These are phyloP conservation scores for Limnanthes douglasii DNA, from an alignment of 345 rosid genomes.

Conservation along the genomic window DNA sequence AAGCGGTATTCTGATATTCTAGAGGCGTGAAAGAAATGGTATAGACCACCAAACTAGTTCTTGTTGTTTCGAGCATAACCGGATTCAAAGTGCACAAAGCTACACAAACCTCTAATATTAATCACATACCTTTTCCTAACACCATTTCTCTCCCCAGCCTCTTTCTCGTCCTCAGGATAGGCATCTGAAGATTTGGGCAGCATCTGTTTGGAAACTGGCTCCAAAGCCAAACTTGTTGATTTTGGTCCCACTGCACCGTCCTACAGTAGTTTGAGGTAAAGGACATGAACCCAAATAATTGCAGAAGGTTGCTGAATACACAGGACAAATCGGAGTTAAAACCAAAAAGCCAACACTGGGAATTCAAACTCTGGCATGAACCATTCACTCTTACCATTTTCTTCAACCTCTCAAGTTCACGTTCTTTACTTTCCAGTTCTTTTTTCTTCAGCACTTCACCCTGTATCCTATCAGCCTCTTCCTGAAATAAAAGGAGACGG, in stretches of 20 bases:
- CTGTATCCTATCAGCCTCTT: conserved; percentile 38
- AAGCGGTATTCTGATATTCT: no score
- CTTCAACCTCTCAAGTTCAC: conserved; percentile 30
- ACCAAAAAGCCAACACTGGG: conserved; percentile 25
- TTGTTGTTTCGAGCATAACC: no score
- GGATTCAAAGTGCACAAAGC: no score
- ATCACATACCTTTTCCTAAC: conserved; percentile 41
- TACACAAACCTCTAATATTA: no score
- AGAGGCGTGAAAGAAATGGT: no score
- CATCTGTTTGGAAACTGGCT: conserved; percentile 17
- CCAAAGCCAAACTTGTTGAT: conserved; percentile 28
- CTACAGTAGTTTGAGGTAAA: conserved; percentile 99
- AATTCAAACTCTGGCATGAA: conserved; percentile 55
- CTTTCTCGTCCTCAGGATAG: conserved; percentile 29
- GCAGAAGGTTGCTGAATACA: conserved; percentile 95
- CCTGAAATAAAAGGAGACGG: conserved; percentile 26
- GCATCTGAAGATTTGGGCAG: conserved; percentile 22
- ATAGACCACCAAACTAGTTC: no score
- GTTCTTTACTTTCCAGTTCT: conserved; percentile 46
- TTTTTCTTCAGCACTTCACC: conserved; percentile 53
- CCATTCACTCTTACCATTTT: conserved; percentile 61
- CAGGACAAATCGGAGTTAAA: conserved; percentile 67
- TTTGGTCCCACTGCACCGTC: conserved; percentile 44
- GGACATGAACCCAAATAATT: conserved; percentile 99
- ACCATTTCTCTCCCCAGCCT: conserved; percentile 36